phyloP scores from a whole-genome alignment of 148 eudicot genomes.

The Tetragonia tetragonoides region DNA sequence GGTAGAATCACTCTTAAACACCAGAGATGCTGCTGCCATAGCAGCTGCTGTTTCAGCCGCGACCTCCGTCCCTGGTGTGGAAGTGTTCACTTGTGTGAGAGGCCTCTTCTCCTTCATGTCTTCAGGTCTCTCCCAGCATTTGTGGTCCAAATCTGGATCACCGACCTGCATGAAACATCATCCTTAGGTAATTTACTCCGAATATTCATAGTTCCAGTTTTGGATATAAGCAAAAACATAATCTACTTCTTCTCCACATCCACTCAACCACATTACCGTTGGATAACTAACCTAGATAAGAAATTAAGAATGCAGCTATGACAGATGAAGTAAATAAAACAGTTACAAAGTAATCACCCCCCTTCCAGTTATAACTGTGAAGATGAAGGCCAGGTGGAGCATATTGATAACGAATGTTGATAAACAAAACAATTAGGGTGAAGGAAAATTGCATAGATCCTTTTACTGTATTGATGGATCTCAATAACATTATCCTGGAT shows the following conservation, averaged over 20 bases:
- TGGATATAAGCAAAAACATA: background rate
- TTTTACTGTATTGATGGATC: background rate
- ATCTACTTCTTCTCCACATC: background rate
- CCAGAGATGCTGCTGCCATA: conserved; percentile 90
- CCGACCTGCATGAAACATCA: conserved; percentile 56
- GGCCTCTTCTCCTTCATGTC: conserved; percentile 69
- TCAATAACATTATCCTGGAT: background rate
- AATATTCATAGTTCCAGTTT: background rate
- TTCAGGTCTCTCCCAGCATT: conserved; percentile 95
- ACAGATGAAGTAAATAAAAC: background rate
- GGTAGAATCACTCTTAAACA: conserved; percentile 54
- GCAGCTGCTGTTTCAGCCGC: conserved; percentile 98
- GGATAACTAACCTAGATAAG: background rate
- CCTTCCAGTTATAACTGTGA: background rate
- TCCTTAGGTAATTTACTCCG: background rate
- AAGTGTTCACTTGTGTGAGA: conserved; percentile 56
- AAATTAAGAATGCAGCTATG: background rate
- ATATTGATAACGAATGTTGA: background rate
- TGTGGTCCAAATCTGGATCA: conserved; percentile 69
- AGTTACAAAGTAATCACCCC: background rate
- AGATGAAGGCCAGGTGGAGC: background rate
- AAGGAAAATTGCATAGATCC: background rate
- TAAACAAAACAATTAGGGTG: background rate
- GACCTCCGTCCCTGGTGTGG: conserved; percentile 84
- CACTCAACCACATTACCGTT: background rate